Percentiles rank a stretch among this genome's conserved stretches.
phyloP scores from a whole-genome alignment of 2,329 filamentous ascomycete genomes.

The Huntiella decipiens region DNA sequence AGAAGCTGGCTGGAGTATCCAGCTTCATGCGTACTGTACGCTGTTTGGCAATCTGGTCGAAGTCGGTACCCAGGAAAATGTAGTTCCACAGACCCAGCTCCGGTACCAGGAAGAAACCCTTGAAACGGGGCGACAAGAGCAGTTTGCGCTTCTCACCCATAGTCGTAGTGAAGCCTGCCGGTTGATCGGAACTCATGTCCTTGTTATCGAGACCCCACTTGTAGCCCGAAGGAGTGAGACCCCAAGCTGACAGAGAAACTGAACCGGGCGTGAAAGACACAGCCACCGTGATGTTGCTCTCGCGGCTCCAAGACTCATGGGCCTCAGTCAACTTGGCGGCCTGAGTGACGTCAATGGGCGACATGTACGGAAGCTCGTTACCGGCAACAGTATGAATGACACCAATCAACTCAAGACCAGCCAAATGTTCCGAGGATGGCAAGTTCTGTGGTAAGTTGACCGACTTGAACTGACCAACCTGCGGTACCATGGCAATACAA shows the following conservation, averaged over 20 bases:
- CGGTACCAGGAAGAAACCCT: conserved; percentile 89
- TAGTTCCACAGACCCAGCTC: conserved; percentile 91
- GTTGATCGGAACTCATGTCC: conserved; percentile 80
- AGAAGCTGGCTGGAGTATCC: conserved; percentile 77
- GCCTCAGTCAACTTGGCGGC: conserved; percentile 77
- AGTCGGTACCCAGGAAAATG: conserved; percentile 87
- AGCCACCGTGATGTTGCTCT: conserved; percentile 84
- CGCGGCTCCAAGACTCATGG: conserved; percentile 57
- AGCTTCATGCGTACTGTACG: conserved; percentile 68
- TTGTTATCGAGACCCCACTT: conserved; percentile 96
- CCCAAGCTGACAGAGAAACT: conserved; percentile 86
- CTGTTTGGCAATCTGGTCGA: conserved; percentile 78
- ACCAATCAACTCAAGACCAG: conserved; percentile 72
- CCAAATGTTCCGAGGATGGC: conserved; percentile 80
- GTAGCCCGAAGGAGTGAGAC: conserved; percentile 76
- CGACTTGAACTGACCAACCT: conserved; percentile 82
- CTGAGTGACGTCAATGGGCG: conserved; percentile 80
- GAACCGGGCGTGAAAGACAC: conserved; percentile 94
- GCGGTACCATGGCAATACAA: conserved; percentile 93
- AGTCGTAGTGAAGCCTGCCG: conserved; percentile 73
- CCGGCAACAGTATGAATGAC: conserved; percentile 91
- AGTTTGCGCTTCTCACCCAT: conserved; percentile 96
- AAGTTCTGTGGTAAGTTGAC: conserved; percentile 79
- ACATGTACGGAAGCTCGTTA: conserved; percentile 93
- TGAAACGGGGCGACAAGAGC: conserved; percentile 77